phyloP scores from a whole-genome alignment of 2,329 filamentous ascomycete genomes.

The Chaetomium olivaceum region DNA sequence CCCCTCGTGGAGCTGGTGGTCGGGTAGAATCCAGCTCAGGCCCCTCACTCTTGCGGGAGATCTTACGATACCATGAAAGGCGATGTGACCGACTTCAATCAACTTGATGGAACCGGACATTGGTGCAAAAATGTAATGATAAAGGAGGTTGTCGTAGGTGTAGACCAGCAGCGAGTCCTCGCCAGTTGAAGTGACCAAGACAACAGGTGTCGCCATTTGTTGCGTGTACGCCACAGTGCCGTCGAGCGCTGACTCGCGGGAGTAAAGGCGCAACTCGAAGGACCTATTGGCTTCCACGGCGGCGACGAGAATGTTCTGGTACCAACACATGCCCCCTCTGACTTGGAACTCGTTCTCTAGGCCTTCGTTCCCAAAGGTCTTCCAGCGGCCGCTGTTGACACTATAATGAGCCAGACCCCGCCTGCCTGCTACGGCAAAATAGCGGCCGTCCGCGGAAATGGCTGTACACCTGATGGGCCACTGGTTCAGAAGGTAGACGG shows the following conservation, averaged over 20 bases:
- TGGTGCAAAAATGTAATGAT: conserved; percentile 87
- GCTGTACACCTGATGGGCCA: conserved; percentile 90
- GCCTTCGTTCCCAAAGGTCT: conserved; percentile 79
- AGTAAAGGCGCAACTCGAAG: conserved; percentile 89
- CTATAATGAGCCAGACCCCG: conserved; percentile 95
- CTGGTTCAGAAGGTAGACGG: conserved; percentile 82
- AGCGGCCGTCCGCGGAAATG: conserved; percentile 88
- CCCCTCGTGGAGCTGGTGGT: conserved; percentile 82
- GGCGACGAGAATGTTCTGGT: conserved; percentile 90
- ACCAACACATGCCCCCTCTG: conserved; percentile 97
- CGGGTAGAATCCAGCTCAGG: conserved; percentile 93
- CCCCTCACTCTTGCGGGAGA: conserved; percentile 90
- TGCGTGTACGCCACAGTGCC: conserved; percentile 74
- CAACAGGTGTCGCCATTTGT: conserved; percentile 78
- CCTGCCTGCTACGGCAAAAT: conserved; percentile 92
- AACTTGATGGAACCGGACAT: conserved; percentile 70
- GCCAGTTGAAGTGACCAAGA: conserved; percentile 83
- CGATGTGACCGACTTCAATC: conserved; percentile 95
- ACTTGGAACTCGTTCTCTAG: conserved; percentile 91
- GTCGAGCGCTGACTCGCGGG: conserved; percentile 78
- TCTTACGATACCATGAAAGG: conserved; percentile 92
- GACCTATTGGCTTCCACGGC: conserved; percentile 83
- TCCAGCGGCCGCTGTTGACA: conserved; percentile 91
- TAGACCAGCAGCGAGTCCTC: conserved; percentile 95
- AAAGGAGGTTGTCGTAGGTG: conserved; percentile 92